Percentiles rank a stretch among this genome's conserved stretches.
Evolutionary conservation across 257 asterid genomes (phyloP).

Genomic region (Gynochthodes officinalis): DNA sequence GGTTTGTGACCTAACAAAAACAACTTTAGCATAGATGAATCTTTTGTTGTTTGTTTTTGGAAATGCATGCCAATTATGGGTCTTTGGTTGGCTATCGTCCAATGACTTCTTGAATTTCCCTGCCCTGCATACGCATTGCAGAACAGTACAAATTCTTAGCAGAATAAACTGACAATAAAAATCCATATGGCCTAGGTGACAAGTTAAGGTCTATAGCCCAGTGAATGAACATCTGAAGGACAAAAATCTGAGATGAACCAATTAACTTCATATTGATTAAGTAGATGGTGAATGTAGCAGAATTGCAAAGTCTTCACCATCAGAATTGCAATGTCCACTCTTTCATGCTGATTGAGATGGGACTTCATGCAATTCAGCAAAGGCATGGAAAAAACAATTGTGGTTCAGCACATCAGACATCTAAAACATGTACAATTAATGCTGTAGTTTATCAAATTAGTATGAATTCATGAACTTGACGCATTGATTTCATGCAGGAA

Average conservation of each 20-base stretch:
- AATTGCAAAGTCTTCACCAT: too few species aligned
- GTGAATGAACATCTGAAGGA: neutral
- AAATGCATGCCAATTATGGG: neutral
- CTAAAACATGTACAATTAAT: slow-evolving; percentile 3
- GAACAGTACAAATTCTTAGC: neutral
- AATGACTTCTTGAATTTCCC: neutral
- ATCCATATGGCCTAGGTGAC: neutral
- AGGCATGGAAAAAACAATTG: neutral
- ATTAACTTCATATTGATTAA: neutral
- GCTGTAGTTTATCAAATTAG: neutral
- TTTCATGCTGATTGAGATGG: neutral
- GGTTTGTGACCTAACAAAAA: neutral
- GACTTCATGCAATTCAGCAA: neutral
- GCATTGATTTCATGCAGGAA: neutral
- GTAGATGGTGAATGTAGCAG: neutral
- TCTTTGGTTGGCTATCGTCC: neutral
- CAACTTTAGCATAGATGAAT: slow-evolving; percentile 1
- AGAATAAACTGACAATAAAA: neutral
- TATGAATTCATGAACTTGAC: neutral
- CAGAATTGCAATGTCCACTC: neutral
- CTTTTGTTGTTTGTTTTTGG: slow-evolving; percentile 3
- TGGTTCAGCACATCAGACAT: neutral
- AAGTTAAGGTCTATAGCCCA: too few species aligned
- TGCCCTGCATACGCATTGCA: neutral
- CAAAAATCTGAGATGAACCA: neutral